phyloP scores from a whole-genome alignment of 2,329 filamentous ascomycete species.

The Colletotrichum karsti region DNA sequence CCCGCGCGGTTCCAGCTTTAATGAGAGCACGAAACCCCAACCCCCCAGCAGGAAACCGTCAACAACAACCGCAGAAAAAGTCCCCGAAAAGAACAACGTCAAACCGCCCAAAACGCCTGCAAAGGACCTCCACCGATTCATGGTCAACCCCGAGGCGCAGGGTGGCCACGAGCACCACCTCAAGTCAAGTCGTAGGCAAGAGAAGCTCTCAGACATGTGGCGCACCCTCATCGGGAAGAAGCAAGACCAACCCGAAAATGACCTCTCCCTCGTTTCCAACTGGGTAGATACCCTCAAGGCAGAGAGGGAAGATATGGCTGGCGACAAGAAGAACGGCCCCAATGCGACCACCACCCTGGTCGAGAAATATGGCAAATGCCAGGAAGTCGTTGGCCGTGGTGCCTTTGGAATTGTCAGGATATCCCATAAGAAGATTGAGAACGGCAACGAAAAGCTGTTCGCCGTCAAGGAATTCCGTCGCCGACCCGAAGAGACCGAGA shows the following conservation, averaged over 20 bases:
- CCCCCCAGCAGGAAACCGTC: slow-evolving; percentile 40
- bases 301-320: slow-evolving; percentile 73
- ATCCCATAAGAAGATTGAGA: slow-evolving; percentile 92
- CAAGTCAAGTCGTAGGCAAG: slow-evolving; percentile 89
- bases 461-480: slow-evolving; percentile 98
- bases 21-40: slow-evolving; percentile 47
- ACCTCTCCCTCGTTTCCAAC: slow-evolving; percentile 90
- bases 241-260: slow-evolving; percentile 76
- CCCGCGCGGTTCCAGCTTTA: slow-evolving; percentile 43
- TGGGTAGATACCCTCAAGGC: slow-evolving; percentile 97
- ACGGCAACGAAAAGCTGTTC: slow-evolving; percentile 89
- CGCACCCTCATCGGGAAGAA: slow-evolving; percentile 87
- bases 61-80: slow-evolving; percentile 36
- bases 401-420: slow-evolving; percentile 98
- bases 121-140: slow-evolving; percentile 57
- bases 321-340: slow-evolving; percentile 80
- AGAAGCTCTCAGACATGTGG: slow-evolving; percentile 94
- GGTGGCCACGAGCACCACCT: slow-evolving; percentile 88
- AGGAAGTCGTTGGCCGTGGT: slow-evolving; percentile 94
- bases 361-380: slow-evolving; percentile 98
- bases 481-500: slow-evolving; percentile 91
- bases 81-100: slow-evolving; percentile 38
- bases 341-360: slow-evolving; percentile 82
- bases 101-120: slow-evolving; percentile 46
- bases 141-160: slow-evolving; percentile 57